These are phyloP conservation scores for Tetrahymena elliotti DNA, from an alignment of 73 alveolate species.

Conservation along the genomic window DNA sequence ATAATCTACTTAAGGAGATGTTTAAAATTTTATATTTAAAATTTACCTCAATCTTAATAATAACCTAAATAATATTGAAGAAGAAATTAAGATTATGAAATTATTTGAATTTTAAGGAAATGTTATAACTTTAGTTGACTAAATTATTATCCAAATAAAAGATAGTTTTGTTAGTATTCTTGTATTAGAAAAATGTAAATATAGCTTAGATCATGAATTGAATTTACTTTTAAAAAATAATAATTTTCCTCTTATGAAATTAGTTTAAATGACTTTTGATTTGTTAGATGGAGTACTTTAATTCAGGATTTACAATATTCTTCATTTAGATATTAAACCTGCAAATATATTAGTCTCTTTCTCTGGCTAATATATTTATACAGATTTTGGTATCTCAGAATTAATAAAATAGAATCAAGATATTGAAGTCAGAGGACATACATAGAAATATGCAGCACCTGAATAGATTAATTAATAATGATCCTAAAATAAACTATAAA, in stretches of 20 bases:
- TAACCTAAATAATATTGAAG: not conserved
- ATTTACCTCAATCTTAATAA: too few relatives aligned
- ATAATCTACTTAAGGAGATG: too few relatives aligned
- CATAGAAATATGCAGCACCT: not conserved
- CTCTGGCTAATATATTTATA: not conserved
- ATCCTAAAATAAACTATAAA: too few relatives aligned
- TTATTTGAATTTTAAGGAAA: not conserved
- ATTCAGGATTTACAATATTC: not conserved
- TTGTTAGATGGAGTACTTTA: not conserved
- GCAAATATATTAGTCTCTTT: not conserved
- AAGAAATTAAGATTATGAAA: not conserved
- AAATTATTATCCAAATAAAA: too few relatives aligned
- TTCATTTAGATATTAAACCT: not conserved
- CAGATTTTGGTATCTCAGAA: not conserved
- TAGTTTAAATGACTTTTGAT: not conserved
- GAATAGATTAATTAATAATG: not conserved
- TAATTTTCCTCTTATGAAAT: not conserved
- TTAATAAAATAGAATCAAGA: not conserved
- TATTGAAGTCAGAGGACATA: not conserved
- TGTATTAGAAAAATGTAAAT: not conserved
- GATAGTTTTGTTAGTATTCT: not conserved
- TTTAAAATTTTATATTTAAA: too few relatives aligned
- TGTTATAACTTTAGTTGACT: not conserved
- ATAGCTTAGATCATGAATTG: not conserved
- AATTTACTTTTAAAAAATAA: too few relatives aligned